A percentile compares a stretch with the other conserved stretches of the same genome.
These are phyloP conservation scores for Salix suchowensis DNA, from an alignment of 345 rosid species.

Conservation along the genomic window DNA sequence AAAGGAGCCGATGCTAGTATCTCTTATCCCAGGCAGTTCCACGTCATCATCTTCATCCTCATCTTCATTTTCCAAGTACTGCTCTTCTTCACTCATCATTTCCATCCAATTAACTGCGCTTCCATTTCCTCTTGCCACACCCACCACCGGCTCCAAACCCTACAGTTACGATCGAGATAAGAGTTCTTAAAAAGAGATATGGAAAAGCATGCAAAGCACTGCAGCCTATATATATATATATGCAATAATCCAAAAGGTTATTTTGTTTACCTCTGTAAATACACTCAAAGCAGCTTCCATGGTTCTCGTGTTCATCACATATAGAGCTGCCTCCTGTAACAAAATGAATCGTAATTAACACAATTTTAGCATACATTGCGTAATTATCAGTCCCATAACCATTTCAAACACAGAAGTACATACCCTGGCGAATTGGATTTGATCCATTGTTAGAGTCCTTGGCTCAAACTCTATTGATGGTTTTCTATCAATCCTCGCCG, in stretches of 20 bases:
- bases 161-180: neutral
- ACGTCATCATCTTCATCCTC: neutral
- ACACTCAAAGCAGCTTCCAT: constrained; percentile 42
- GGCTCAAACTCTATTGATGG: constrained; percentile 50
- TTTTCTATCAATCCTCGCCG: constrained; percentile 20
- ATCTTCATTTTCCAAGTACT: neutral
- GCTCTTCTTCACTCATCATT: neutral
- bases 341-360: neutral
- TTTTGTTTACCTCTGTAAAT: constrained; percentile 35
- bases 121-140: neutral
- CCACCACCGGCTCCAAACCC: constrained; percentile 35
- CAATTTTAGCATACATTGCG: too few species aligned
- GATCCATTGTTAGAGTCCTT: constrained; percentile 34
- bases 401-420: neutral
- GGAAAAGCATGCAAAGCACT: neutral
- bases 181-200: neutral
- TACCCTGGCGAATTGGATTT: constrained; percentile 46
- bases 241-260: neutral
- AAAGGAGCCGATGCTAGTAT: constrained; percentile 30
- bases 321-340: constrained; percentile 45
- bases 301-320: constrained; percentile 38
- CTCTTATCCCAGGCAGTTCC: neutral
- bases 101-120: neutral
- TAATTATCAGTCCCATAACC: neutral
- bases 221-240: neutral